Percentiles rank a stretch among this genome's conserved stretches.
Evolutionary conservation across 129 eudicot genomes (phyloP).

Genomic region (Silybum marianum): DNA sequence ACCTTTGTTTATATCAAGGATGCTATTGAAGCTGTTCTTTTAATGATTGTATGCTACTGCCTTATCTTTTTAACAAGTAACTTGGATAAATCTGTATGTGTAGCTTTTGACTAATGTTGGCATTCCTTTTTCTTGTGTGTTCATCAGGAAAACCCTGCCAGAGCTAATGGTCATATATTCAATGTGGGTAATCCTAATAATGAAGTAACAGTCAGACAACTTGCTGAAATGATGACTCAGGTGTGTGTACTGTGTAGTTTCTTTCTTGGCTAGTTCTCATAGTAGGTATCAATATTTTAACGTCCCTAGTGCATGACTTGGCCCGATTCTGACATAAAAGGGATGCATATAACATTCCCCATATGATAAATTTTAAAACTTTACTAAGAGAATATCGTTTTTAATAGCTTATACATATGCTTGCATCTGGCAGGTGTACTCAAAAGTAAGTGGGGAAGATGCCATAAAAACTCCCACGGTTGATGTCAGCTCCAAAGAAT

Average conservation of each 20-base stretch:
- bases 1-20: constrained; percentile 72
- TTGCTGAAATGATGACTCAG: constrained; percentile 87
- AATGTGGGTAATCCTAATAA: constrained; percentile 80
- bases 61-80: too few relatives aligned
- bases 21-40: constrained; percentile 70
- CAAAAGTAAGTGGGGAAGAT: constrained; percentile 89
- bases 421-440: constrained; percentile 50
- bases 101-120: too few relatives aligned
- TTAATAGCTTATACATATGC: too few relatives aligned
- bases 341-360: too few relatives aligned
- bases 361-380: too few relatives aligned
- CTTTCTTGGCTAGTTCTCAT: too few relatives aligned
- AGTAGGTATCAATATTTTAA: too few relatives aligned
- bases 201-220: constrained; percentile 85
- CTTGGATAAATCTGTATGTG: too few relatives aligned
- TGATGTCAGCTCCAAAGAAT: constrained; percentile 88
- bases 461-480: constrained; percentile 67
- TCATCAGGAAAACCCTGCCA: constrained; percentile 64
- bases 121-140: too few relatives aligned
- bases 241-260: constrained; percentile 21
- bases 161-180: constrained; percentile 80
- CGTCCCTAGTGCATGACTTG: too few relatives aligned
- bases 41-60: constrained; percentile 63
- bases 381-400: too few relatives aligned
- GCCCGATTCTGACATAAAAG: too few relatives aligned